Evolutionary conservation across 2,329 filamentous ascomycete genomes (phyloP).

Genomic region (Xylogone sp.): DNA sequence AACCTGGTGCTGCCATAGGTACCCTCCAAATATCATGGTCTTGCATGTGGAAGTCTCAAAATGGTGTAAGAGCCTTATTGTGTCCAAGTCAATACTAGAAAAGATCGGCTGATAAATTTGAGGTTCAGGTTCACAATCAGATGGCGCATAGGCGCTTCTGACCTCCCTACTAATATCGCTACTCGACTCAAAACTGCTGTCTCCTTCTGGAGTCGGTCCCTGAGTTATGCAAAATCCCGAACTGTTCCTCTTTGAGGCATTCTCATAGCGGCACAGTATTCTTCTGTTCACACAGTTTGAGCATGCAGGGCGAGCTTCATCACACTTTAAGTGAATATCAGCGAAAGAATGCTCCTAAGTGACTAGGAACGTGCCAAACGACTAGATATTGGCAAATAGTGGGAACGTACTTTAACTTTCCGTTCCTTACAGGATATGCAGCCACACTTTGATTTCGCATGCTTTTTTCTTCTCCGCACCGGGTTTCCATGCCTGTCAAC

Average conservation of each 20-base stretch:
- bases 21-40: not conserved
- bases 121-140: not conserved
- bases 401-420: not conserved
- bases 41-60: not conserved
- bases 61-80: not conserved
- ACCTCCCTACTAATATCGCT: too few species aligned
- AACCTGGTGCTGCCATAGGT: conserved; percentile 1
- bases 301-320: not conserved
- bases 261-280: not conserved
- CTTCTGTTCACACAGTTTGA: not conserved
- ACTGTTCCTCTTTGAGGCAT: not conserved
- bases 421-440: not conserved
- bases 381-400: not conserved
- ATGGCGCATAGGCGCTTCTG: too few species aligned
- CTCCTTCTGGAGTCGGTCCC: too few species aligned
- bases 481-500: conserved; percentile 2
- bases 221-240: not conserved
- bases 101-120: not conserved
- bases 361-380: not conserved
- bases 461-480: not conserved
- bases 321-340: not conserved
- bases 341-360: not conserved
- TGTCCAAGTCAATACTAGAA: not conserved
- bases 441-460: not conserved
- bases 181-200: too few species aligned